phyloP scores from a whole-genome alignment of 1,139 yeast genomes.

The Tardiomyces depauwii region DNA sequence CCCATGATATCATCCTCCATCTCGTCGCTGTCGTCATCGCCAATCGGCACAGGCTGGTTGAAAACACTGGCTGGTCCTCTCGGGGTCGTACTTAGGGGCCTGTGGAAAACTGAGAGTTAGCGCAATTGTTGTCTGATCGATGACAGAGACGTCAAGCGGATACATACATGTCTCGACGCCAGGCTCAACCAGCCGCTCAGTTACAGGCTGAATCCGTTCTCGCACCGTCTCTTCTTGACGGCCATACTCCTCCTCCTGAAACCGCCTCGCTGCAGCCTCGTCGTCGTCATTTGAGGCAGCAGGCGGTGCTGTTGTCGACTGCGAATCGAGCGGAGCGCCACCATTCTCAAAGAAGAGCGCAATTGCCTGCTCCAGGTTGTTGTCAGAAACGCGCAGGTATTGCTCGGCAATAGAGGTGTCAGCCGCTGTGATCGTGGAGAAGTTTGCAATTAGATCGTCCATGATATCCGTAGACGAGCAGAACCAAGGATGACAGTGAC shows the following conservation, averaged over 20 bases:
- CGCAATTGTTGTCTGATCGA: background rate
- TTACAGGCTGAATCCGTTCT: conserved; percentile 68
- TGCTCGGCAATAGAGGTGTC: conserved; percentile 64
- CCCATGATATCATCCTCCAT: conserved; percentile 9
- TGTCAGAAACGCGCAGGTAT: conserved; percentile 70
- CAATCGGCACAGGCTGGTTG: conserved; percentile 31
- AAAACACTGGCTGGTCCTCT: conserved; percentile 33
- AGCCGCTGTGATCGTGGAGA: conserved; percentile 76
- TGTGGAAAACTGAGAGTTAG: conserved; percentile 2
- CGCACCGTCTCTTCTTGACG: conserved; percentile 34
- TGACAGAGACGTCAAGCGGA: conserved; percentile 4
- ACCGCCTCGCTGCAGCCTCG: conserved; percentile 48
- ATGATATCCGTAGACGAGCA: conserved; percentile 5
- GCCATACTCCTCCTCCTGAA: conserved; percentile 54
- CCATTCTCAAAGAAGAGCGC: conserved; percentile 75
- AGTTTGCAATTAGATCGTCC: conserved; percentile 51
- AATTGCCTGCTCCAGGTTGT: conserved; percentile 76
- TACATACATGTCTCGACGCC: conserved; percentile 14
- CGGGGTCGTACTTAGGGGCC: conserved; percentile 2
- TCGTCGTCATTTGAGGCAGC: conserved; percentile 30
- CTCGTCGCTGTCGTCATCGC: conserved; percentile 12
- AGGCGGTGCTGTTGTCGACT: conserved; percentile 6
- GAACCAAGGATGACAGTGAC: background rate
- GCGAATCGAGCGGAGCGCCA: conserved; percentile 29
- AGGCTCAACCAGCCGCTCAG: conserved; percentile 62